These are phyloP conservation scores for Plasmodium berghei DNA, from an alignment of 169 alveolate species.

Conservation along the genomic window DNA sequence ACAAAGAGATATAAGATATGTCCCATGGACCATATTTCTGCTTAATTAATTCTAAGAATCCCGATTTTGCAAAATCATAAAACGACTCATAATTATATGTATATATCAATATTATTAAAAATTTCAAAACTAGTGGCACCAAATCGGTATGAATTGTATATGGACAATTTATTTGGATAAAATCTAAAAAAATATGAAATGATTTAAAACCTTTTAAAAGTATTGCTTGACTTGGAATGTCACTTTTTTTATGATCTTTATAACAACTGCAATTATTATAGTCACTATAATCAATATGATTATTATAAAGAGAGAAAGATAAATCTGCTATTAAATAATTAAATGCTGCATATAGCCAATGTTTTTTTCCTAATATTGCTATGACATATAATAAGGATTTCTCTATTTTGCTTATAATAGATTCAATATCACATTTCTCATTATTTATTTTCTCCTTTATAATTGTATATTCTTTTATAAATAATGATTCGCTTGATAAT, in stretches of 20 bases:
- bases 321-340: slow-evolving; percentile 70
- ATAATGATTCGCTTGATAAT: slow-evolving; percentile 42
- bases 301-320: slow-evolving; percentile 28
- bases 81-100: slow-evolving; percentile 53
- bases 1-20: slow-evolving; percentile 33
- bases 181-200: slow-evolving; percentile 43
- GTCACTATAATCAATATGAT: background rate
- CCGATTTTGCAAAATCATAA: slow-evolving; percentile 43
- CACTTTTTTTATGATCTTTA: background rate
- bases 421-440: slow-evolving; percentile 21
- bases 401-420: slow-evolving; percentile 34
- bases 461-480: slow-evolving; percentile 32
- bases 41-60: slow-evolving; percentile 61
- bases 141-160: slow-evolving; percentile 61
- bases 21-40: slow-evolving; percentile 75
- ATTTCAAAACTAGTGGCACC: slow-evolving; percentile 66
- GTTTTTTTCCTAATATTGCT: slow-evolving; percentile 61
- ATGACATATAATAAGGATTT: slow-evolving; percentile 34
- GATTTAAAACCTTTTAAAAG: slow-evolving; percentile 43
- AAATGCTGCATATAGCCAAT: slow-evolving; percentile 75
- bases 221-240: slow-evolving; percentile 9
- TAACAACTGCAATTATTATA: background rate
- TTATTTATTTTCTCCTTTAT: slow-evolving; percentile 44
- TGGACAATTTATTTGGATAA: slow-evolving; percentile 69
- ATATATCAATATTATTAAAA: slow-evolving; percentile 58